Evolutionary conservation across 2,329 filamentous ascomycete species (phyloP), one percentile per base, ranked within the genome.

Genomic region (Hymenoscyphus linearis): DNA sequence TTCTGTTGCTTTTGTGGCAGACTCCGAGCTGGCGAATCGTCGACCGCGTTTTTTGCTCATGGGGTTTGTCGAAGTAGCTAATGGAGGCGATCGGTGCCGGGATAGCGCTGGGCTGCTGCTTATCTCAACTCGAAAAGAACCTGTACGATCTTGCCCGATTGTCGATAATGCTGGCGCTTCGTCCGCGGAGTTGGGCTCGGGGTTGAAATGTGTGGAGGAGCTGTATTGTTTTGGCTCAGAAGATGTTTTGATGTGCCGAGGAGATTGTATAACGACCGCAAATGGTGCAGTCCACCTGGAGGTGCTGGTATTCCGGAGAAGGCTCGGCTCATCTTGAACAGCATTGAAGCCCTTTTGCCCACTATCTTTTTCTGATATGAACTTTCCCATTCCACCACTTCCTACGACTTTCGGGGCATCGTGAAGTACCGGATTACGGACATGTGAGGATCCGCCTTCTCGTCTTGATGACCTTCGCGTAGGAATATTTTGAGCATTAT

Each of bases 31-130:
- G 4, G 36, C 27, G 36, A 60, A 60, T 3, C 65, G 65, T 13
- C 66, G 62, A 36, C 66, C 68, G 56, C 62, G 60, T 54, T 60
- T 62, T 26, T 59, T 60, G 44, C 35, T 25, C 40, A 22, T 55
- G 16, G 31, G 7, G n/a, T 26, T 56, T 37, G 25, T 18, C 12
- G 36, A 44, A 31, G 18, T 25, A 4, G 3, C 16, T 25, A 27
- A n/a, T 25, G 47, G 12, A 22, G 44, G 34, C 25, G 55, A 31
- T 31, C 40, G 7, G n/a, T 44, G 40, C 7, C 18, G 40, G 18
- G 16, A n/a, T 9, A 7, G 40, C 40, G 10, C 26, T 16, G 40
- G 57, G 50, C 44, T 60, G 47, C 40, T 34, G 36, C 4, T n/a
- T 18, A 58, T 61, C 52, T 61, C 55, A 53, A 60, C 55, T 54